Evolutionary conservation across 306 rosid species (phyloP), one percentile per base, ranked within the genome.

Genomic region (Ziziphus jujuba): DNA sequence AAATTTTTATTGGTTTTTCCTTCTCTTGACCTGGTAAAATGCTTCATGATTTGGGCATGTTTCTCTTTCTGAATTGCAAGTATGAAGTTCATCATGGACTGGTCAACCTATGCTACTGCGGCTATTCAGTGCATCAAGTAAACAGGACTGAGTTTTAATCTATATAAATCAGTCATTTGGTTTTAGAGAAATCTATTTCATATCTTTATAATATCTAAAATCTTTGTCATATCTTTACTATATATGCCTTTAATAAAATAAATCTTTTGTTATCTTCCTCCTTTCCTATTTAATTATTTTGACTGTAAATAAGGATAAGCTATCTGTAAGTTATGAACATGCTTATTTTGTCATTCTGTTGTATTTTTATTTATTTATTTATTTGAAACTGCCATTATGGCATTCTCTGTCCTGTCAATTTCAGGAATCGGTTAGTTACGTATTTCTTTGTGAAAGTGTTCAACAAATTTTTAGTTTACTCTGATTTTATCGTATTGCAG

Each of bases 401-500:
- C 51, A 15, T 13, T 28, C 25, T 51, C 51, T 40, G 16, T 17
- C 60, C 44, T 31, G 31, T 67, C 44, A 31, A 22, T 4, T 33
- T 15, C 38, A 63, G 53, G 2, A 5, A 40, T 12, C 22, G 4
- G 22, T 17, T 16, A 50, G 9, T 50, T 50, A 20, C 22, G 0
- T 50, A 20, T 17, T 23, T 21, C 31, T 45, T 40, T 48, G 19
- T 7, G 40, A 51, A 10, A 53, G 47, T 7, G 7, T 19, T 65
- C 44, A 15, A 36, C 21, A 36, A 58, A 23, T 48, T 43, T 54
- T 11, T 66, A 54, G 69, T 12, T 49, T 36, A 53, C 5, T 68
- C 50, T 31, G 36, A 24, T 31, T 63, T 24, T 70, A 67, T 66
- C 45, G 17, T 12, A 35, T 68, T 76, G 75, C 76, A 95, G 97